A percentile compares a stretch with the other conserved stretches of the same genome.
Evolutionary conservation across 2,329 filamentous ascomycete species (phyloP).

Genomic region (Pseudovirgaria hyperparasitica): DNA sequence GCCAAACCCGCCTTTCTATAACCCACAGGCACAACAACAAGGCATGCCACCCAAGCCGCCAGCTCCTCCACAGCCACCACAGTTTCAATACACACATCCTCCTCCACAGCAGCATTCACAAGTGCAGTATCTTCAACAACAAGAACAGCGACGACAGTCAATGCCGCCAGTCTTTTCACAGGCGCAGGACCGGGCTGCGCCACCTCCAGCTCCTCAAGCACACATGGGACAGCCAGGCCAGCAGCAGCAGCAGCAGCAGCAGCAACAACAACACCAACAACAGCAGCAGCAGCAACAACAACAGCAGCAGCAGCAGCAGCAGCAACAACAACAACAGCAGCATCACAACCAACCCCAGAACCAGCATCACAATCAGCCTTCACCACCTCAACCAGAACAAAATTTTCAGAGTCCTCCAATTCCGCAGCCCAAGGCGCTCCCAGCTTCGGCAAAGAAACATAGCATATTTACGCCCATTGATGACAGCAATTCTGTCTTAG

Average conservation of each 20-base stretch:
- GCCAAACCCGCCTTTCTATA: constrained; percentile 76
- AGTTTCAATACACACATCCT: constrained; percentile 32
- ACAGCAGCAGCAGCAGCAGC: constrained; percentile 25
- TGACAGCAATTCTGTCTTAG: constrained; percentile 76
- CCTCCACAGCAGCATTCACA: constrained; percentile 35
- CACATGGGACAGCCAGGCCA: constrained; percentile 46
- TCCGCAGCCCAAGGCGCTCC: constrained; percentile 52
- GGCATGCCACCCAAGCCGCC: constrained; percentile 28
- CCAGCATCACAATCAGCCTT: constrained; percentile 26
- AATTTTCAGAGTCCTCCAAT: constrained; percentile 40
- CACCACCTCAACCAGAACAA: constrained; percentile 39
- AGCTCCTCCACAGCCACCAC: constrained; percentile 27
- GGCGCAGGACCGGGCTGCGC: constrained; percentile 41
- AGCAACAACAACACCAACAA: constrained; percentile 43
- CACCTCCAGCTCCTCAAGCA: constrained; percentile 42
- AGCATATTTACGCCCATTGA: constrained; percentile 98
- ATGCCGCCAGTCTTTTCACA: constrained; percentile 56
- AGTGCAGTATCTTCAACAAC: constrained; percentile 57
- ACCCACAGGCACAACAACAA: constrained; percentile 44
- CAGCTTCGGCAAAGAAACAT: constrained; percentile 52
- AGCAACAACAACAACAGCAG: constrained; percentile 21
- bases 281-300: constrained; percentile 21
- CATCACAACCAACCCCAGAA: constrained; percentile 17
- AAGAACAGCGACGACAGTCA: constrained; percentile 63
- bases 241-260: constrained; percentile 35